phyloP scores from a whole-genome alignment of 78 protist species.

The Protostelium mycophagum region DNA sequence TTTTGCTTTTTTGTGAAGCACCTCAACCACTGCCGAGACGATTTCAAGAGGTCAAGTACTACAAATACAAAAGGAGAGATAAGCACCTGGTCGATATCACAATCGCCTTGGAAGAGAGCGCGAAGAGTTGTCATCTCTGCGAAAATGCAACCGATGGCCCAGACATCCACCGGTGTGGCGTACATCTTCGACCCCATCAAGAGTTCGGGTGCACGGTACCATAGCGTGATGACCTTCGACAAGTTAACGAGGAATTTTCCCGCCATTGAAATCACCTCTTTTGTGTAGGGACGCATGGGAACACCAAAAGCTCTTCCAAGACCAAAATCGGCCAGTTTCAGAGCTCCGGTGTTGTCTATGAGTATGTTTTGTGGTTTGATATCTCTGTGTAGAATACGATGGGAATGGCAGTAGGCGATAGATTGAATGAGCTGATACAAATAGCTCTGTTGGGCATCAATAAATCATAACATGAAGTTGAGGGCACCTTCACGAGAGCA shows the following conservation, averaged over 20 bases:
- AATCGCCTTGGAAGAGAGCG: slow-evolving; percentile 92
- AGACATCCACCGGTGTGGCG: slow-evolving; percentile 94
- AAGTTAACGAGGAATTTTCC: background rate
- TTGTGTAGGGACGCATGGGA: slow-evolving; percentile 93
- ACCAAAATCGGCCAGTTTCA: slow-evolving; percentile 97
- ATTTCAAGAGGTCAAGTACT: too few species aligned
- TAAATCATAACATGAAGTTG: background rate
- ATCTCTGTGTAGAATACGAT: background rate
- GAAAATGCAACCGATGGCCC: slow-evolving; percentile 97
- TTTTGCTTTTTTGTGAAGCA: too few species aligned
- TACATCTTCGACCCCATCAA: slow-evolving; percentile 88
- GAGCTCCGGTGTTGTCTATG: slow-evolving; percentile 44
- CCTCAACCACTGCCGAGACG: too few species aligned
- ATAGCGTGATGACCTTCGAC: slow-evolving; percentile 65
- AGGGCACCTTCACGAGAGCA: slow-evolving; percentile 6
- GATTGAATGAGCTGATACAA: slow-evolving; percentile 74
- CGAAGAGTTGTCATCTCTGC: slow-evolving; percentile 89
- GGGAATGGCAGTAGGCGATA: slow-evolving; percentile 47
- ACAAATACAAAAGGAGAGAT: background rate
- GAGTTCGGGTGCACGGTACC: slow-evolving; percentile 97
- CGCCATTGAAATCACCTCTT: slow-evolving; percentile 48
- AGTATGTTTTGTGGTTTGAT: slow-evolving; percentile 35
- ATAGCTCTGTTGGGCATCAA: background rate
- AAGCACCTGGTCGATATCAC: slow-evolving; percentile 87
- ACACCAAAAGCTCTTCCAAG: slow-evolving; percentile 89